These are phyloP conservation scores for Ophiosphaerella narmari DNA, from an alignment of 2,329 filamentous ascomycete genomes.

Conservation along the genomic window DNA sequence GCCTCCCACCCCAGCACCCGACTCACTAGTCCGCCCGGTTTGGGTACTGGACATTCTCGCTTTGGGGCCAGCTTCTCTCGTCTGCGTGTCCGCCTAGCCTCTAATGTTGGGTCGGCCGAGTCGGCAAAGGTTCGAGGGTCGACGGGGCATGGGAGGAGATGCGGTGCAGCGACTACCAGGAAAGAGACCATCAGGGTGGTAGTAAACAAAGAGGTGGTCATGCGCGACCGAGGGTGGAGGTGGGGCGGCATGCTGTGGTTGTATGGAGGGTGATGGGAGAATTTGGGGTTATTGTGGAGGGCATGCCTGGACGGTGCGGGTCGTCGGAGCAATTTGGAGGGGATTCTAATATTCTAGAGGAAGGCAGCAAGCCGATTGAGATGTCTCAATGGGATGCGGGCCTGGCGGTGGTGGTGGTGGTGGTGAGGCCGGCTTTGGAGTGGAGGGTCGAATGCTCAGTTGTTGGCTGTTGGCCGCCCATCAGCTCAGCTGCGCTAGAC, in stretches of 20 bases:
- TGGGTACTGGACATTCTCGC: conserved; percentile 89
- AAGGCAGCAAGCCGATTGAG: conserved; percentile 37
- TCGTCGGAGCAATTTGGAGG: conserved; percentile 12
- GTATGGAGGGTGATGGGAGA: conserved; percentile 11
- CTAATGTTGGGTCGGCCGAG: conserved; percentile 49
- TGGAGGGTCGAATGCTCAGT: conserved; percentile 15
- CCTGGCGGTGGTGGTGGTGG: conserved; percentile 33
- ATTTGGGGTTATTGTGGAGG: conserved; percentile 24
- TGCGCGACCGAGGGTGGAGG: conserved; percentile 89
- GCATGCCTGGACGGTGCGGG: conserved; percentile 34
- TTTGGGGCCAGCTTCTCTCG: conserved; percentile 38
- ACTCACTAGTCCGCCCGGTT: conserved; percentile 78
- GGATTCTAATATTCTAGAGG: neutral
- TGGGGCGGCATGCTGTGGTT: conserved; percentile 69
- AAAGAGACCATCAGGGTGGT: conserved; percentile 90
- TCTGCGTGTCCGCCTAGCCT: conserved; percentile 24
- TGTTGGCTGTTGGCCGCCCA: conserved; percentile 9
- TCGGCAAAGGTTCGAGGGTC: conserved; percentile 76
- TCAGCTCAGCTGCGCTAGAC: conserved; percentile 6
- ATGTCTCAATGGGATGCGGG: conserved; percentile 29
- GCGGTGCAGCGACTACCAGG: conserved; percentile 87
- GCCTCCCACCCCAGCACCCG: conserved; percentile 72
- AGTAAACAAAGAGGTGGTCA: conserved; percentile 92
- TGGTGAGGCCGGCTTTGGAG: conserved; percentile 21
- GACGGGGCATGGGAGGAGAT: conserved; percentile 88